Conservation (phyloP, 1,284 basidiomycete species). For the Inonotus hispidus region DNA sequence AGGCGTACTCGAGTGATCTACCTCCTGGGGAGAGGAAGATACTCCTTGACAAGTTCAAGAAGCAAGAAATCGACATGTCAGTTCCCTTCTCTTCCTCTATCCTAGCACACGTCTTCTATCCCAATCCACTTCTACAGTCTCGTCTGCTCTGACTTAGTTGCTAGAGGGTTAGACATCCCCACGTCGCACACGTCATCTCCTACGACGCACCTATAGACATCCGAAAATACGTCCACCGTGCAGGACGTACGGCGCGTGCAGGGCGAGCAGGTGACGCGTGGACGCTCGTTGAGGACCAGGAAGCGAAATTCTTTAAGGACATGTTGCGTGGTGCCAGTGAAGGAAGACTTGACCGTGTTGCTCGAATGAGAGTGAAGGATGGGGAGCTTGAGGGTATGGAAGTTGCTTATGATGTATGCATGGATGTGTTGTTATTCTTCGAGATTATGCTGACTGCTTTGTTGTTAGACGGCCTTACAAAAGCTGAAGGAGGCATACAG, state of each 20-base stretch:
- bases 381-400: conserved; percentile 54
- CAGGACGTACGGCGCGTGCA: conserved; percentile 91
- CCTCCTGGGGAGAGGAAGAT: conserved; percentile 65
- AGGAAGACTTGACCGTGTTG: conserved; percentile 69
- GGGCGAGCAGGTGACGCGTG: conserved; percentile 84
- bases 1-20: conserved; percentile 87
- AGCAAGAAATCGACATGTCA: conserved; percentile 80
- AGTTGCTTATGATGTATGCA: conserved; percentile 60
- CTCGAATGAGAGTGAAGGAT: conserved; percentile 64
- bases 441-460: background rate
- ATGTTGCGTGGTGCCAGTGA: conserved; percentile 64
- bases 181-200: conserved; percentile 87
- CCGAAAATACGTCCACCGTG: conserved; percentile 96
- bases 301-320: conserved; percentile 84
- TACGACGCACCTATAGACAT: conserved; percentile 97
- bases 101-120: background rate
- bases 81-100: conserved; percentile 26
- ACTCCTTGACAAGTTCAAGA: conserved; percentile 78
- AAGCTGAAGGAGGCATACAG: conserved; percentile 35
- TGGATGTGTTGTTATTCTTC: background rate
- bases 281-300: conserved; percentile 94
- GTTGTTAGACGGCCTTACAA: conserved; percentile 32
- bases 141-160: conserved; percentile 92
- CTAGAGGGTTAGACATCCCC: conserved; percentile 94
- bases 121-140: conserved; percentile 45